phyloP scores from a whole-genome alignment of 495 filamentous ascomycete species.

The Neurospora tetrasperma region DNA sequence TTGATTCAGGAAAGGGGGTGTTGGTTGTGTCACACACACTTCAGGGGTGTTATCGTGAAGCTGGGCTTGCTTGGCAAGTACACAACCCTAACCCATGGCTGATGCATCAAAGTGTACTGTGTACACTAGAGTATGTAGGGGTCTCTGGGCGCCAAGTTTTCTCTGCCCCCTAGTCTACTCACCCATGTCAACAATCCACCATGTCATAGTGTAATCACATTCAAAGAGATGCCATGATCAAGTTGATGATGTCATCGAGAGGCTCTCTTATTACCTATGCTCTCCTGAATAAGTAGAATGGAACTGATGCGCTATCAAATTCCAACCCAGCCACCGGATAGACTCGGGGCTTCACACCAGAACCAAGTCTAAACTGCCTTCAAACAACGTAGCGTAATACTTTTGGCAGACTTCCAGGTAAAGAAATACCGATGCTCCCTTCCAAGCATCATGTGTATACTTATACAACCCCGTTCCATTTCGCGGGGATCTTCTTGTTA shows the following conservation, averaged over 20 bases:
- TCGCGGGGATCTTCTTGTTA: neutral
- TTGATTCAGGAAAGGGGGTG: neutral
- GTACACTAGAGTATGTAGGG: no score
- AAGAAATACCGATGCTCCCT: neutral
- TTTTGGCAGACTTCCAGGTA: neutral
- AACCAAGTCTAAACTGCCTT: neutral
- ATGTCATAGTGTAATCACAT: neutral
- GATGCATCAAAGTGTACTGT: no score
- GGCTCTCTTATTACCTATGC: neutral
- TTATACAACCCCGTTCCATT: neutral
- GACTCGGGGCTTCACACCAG: neutral
- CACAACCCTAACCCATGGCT: neutral
- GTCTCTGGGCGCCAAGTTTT: no score
- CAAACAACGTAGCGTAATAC: neutral
- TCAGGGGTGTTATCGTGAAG: neutral
- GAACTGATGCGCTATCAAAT: slow-evolving; percentile 1
- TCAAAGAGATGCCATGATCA: neutral
- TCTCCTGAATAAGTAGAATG: neutral
- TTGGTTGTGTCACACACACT: neutral
- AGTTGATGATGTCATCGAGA: neutral
- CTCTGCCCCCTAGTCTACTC: no score
- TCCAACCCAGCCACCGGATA: neutral
- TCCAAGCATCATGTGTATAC: neutral
- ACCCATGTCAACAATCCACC: neutral
- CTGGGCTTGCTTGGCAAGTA: neutral